Evolutionary conservation across 73 alveolate species (phyloP), one percentile per base, ranked within the genome.

Genomic region (Blepharisma japonicum): DNA sequence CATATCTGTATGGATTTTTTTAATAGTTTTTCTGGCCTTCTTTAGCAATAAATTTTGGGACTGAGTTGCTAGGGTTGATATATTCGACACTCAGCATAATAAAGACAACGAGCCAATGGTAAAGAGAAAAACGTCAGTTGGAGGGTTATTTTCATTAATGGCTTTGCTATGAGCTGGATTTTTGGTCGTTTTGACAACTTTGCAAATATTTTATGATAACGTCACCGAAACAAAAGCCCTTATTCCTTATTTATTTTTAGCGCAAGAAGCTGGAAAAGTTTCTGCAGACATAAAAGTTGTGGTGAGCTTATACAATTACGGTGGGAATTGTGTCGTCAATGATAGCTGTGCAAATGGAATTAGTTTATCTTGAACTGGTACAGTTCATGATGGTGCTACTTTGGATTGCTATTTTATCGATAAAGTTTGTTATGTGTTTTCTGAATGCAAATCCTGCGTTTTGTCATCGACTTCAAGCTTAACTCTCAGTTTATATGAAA

Each of bases 151-250:
- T 53, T 14, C 67, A 14, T 3, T 53, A 53, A 53, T 53, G n/a
- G n/a, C 23, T 53, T 11, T 53, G 23, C 27, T 20, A 14, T 11
- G 27, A 14, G 23, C 67, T 14, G 23, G n/a, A 20, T 11, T 53
- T 53, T 53, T 14, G n/a, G n/a, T 53, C 23, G 67, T 11, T 53
- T 14, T 20, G n/a, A 53, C 67, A 20, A 53, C 23, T 53, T 14
- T 53, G 2, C 27, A 53, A 53, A 14, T 14, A 14, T 53, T 14
- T 53, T 53, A 53, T 14, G 74, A 14, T 18, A 61, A 61, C 5
- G 5, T 61, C 2, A n/a, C 14, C 14, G 74, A 61, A 61, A 61
- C 74, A 18, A 61, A 61, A 5, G 74, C 49, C 47, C 74, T 18
- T 8, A 39, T 61, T 11, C 74, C 74, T 20, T 61, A 32, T 32